Evolutionary conservation across 345 rosid genomes (phyloP), one percentile per base, ranked within the genome.

Genomic region (Durio zibethinus): DNA sequence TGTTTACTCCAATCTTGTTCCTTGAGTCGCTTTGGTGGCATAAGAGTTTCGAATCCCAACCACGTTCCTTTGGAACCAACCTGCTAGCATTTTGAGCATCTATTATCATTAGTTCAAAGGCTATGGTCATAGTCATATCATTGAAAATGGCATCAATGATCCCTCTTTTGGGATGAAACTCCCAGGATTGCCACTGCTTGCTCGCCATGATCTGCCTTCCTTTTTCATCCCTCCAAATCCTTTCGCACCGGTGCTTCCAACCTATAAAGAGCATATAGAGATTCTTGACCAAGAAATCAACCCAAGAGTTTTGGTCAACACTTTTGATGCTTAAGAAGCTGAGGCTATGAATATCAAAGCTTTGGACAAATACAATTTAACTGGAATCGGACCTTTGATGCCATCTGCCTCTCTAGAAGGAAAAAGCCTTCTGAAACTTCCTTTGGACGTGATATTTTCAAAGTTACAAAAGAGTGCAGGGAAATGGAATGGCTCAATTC

Each of bases 281-380:
- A 61, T 47, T 1, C 63, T 90, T 25, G 47, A 36, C 21, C 76
- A 79, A 83, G 92, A 87, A n/a, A 35, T 35, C 66, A 78, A 77
- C 57, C 88, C 93, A 12, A 90, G 18, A 73, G 35, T 90, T n/a
- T 83, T 92, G 3, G 84, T 90, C 38, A 92, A 92, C 62, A 88
- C 89, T 0, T 90, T 88, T 38, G 86, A 90, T 70, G 90, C 76
- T 14, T 81, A 90, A 31, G 97, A 92, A 75, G 42, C 62, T 0
- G 88, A 86, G 25, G 88, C 88, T 11, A n/a, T 92, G 21, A 81
- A 16, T n/a, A n/a, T n/a, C n/a, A n/a, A n/a, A 64, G 84, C 81
- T 1, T 69, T 84, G 25, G 81, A 66, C 23, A 71, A 61, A 12
- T 43, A 43, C 73, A 77, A 82, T 9, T 2, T 88, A 76, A 8